These are phyloP conservation scores for Heliamphora pulchella DNA, from an alignment of 179 eudicot species.

Conservation along the genomic window DNA sequence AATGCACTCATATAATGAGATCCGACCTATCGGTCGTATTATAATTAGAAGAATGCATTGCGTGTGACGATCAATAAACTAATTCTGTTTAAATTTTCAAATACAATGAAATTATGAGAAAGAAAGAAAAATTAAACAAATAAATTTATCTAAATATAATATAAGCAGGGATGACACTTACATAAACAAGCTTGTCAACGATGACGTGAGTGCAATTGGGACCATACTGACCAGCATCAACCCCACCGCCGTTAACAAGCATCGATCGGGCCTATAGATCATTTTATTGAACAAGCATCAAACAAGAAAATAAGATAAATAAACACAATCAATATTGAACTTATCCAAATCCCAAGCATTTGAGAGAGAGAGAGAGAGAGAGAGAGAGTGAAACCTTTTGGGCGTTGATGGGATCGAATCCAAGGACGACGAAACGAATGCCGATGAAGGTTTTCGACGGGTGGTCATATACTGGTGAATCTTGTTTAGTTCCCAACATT, in stretches of 20 bases:
- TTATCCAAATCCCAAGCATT: not conserved
- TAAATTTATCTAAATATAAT: not conserved
- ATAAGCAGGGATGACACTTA: slow-evolving; percentile 23
- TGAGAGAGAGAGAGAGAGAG: not conserved
- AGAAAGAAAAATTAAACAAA: not conserved
- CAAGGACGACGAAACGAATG: slow-evolving; percentile 37
- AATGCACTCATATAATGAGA: no score
- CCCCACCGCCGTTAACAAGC: slow-evolving; percentile 61
- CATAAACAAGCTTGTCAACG: slow-evolving; percentile 48
- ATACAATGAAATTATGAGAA: not conserved
- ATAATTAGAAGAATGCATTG: no score
- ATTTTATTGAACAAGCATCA: not conserved
- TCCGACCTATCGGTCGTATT: no score
- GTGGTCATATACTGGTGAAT: slow-evolving; percentile 5
- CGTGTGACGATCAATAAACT: no score
- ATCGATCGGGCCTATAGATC: slow-evolving; percentile 38
- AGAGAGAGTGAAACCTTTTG: slow-evolving; percentile 24
- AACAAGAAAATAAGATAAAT: not conserved
- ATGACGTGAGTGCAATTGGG: slow-evolving; percentile 66
- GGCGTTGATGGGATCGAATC: slow-evolving; percentile 32
- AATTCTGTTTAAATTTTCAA: no score
- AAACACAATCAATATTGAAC: not conserved
- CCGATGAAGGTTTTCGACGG: slow-evolving; percentile 28
- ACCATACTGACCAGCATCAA: slow-evolving; percentile 45
- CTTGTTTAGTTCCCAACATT: slow-evolving; percentile 21